Evolutionary conservation across 1,284 basidiomycete genomes (phyloP).

Genomic region (Leccinum griseonigrum): DNA sequence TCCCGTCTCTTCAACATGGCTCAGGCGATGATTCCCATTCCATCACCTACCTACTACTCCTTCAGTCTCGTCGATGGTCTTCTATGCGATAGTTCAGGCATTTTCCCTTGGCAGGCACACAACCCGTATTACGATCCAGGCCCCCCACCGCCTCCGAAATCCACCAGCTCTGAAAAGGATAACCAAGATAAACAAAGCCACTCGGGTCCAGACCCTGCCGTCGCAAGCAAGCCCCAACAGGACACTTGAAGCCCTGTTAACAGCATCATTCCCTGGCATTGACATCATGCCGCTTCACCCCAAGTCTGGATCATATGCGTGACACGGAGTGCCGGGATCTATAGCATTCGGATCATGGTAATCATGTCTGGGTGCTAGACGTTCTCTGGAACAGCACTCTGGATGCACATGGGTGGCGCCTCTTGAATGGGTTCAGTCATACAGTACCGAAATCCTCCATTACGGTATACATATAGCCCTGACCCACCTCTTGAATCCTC

Average conservation of each 20-base stretch:
- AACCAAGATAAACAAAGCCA: constrained; percentile 1
- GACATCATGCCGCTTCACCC: not conserved
- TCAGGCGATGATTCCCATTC: constrained; percentile 36
- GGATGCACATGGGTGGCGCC: not conserved
- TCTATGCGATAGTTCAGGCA: constrained; percentile 38
- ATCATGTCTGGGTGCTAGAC: not conserved
- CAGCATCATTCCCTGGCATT: not conserved
- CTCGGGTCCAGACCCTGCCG: not conserved
- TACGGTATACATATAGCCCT: not conserved
- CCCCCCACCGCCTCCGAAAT: constrained; percentile 49
- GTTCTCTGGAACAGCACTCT: constrained; percentile 1
- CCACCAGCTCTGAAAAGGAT: constrained; percentile 25
- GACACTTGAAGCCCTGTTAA: not conserved
- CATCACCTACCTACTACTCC: constrained; percentile 49
- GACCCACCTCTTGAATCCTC: not conserved
- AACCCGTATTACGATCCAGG: constrained; percentile 73
- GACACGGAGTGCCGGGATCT: not conserved
- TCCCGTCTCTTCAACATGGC: constrained; percentile 42
- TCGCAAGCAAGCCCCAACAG: not conserved
- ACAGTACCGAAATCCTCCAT: not conserved
- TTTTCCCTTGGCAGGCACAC: constrained; percentile 45
- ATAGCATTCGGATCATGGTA: not conserved
- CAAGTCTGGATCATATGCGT: not conserved
- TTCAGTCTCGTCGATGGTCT: constrained; percentile 52
- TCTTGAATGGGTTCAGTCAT: not conserved